Evolutionary conservation across 768 basidiomycete species (phyloP).

Genomic region (Mycena metata): DNA sequence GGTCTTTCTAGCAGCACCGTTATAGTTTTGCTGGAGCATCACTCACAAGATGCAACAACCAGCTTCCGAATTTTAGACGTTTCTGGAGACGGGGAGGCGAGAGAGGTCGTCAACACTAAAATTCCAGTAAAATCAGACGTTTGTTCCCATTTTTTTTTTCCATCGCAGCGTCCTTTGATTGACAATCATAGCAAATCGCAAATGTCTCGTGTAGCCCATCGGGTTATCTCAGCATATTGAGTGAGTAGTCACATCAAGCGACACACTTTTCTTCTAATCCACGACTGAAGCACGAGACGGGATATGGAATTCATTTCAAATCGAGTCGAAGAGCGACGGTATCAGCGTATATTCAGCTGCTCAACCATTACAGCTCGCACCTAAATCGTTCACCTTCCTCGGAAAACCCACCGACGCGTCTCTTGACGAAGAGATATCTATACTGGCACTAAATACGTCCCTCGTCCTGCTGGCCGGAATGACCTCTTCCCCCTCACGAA

Average conservation of each 20-base stretch:
- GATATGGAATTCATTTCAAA: slow-evolving; percentile 49
- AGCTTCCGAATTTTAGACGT: slow-evolving; percentile 49
- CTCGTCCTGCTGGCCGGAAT: slow-evolving; percentile 68
- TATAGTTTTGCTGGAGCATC: slow-evolving; percentile 45
- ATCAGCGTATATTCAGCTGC: slow-evolving; percentile 42
- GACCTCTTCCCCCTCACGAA: slow-evolving; percentile 52
- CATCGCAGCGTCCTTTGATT: slow-evolving; percentile 25
- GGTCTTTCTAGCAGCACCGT: slow-evolving; percentile 39
- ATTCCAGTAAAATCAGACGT: slow-evolving; percentile 52
- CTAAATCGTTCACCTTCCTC: slow-evolving; percentile 40
- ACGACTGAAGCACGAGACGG: slow-evolving; percentile 26
- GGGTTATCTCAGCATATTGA: slow-evolving; percentile 64
- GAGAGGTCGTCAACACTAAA: slow-evolving; percentile 45
- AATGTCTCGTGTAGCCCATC: slow-evolving; percentile 59
- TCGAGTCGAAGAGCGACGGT: slow-evolving; percentile 40
- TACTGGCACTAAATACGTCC: slow-evolving; percentile 68
- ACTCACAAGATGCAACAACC: slow-evolving; percentile 42
- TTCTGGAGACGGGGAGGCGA: slow-evolving; percentile 47
- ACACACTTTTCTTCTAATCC: background rate
- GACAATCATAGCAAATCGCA: slow-evolving; percentile 50
- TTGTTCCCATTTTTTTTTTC: slow-evolving; percentile 19
- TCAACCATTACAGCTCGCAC: slow-evolving; percentile 45
- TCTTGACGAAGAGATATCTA: slow-evolving; percentile 44
- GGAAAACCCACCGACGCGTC: slow-evolving; percentile 6
- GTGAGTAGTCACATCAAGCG: slow-evolving; percentile 49